Conservation (phyloP, 139 green algal genomes). For the Helicosporidium sp. region DNA sequence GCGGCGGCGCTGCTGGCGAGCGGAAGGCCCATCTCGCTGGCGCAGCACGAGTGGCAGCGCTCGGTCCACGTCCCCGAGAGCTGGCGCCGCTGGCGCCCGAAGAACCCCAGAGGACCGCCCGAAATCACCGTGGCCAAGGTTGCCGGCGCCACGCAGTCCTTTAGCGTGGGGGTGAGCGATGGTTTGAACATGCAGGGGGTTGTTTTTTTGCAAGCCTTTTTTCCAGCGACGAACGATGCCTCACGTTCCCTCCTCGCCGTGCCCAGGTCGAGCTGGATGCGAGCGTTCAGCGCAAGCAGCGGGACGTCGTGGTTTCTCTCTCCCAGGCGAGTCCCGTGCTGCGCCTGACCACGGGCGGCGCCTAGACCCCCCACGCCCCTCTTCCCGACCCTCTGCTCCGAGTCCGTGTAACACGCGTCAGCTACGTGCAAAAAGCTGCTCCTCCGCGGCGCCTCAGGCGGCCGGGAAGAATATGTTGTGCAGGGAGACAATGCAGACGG, state of each 20-base stretch:
- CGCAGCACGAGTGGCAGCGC: constrained; percentile 1
- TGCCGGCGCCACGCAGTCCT: neutral
- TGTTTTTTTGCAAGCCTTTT: neutral
- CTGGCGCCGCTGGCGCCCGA: neutral
- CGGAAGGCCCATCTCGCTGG: neutral
- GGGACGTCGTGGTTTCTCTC: constrained; percentile 1
- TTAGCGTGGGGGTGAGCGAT: neutral
- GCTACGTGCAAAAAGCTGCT: neutral
- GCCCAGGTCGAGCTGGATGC: constrained; percentile 6
- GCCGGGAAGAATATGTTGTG: neutral
- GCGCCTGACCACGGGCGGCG: neutral
- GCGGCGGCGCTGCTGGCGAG: constrained; percentile 4
- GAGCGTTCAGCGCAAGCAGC: neutral
- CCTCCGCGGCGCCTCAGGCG: neutral
- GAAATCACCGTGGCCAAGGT: neutral
- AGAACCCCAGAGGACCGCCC: no score
- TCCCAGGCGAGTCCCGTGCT: constrained; percentile 2
- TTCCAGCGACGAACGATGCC: neutral
- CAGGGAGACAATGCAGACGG: constrained; percentile 1
- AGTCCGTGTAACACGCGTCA: neutral
- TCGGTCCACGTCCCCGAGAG: neutral
- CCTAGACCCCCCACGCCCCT: neutral
- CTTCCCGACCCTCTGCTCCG: neutral
- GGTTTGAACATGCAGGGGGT: constrained; percentile 1
- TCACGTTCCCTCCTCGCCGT: neutral